Percentiles rank a stretch among this genome's conserved stretches.
Evolutionary conservation across 345 rosid species (phyloP).

Genomic region (Hypericum perforatum): DNA sequence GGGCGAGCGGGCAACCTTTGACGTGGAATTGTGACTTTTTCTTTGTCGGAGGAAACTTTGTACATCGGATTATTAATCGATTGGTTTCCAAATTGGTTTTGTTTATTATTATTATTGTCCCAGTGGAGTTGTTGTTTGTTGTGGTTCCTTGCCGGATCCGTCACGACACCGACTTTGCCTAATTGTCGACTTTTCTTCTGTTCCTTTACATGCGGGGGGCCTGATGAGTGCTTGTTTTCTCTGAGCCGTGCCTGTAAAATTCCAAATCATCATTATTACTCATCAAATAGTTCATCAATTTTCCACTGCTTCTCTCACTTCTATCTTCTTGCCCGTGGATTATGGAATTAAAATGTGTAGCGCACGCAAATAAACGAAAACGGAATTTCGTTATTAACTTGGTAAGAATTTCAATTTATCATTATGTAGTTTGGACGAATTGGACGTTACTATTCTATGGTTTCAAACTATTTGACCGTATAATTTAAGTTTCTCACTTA

Average conservation of each 20-base stretch:
- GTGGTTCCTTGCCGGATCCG: conserved; percentile 33
- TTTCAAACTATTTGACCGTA: too few species aligned
- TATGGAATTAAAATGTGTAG: too few species aligned
- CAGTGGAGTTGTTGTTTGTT: conserved; percentile 10
- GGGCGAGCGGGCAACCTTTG: background rate
- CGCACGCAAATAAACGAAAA: too few species aligned
- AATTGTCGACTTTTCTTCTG: conserved; percentile 23
- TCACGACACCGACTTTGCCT: conserved; percentile 57
- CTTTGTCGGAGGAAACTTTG: too few species aligned
- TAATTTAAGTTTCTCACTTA: too few species aligned
- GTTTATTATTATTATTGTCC: conserved; percentile 10
- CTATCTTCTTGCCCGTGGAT: too few species aligned
- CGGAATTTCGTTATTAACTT: too few species aligned
- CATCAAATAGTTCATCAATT: background rate
- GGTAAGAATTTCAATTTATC: too few species aligned
- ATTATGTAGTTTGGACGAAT: too few species aligned
- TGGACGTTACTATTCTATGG: too few species aligned
- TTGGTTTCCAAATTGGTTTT: background rate
- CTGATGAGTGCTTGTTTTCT: conserved; percentile 24
- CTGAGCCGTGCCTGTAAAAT: conserved; percentile 25
- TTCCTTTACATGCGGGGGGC: conserved; percentile 28
- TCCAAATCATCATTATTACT: background rate
- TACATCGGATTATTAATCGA: too few species aligned
- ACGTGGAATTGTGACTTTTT: background rate
- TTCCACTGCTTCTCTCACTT: background rate